phyloP scores from a whole-genome alignment of 495 filamentous ascomycete genomes.

The Talaromyces trachyspermus region DNA sequence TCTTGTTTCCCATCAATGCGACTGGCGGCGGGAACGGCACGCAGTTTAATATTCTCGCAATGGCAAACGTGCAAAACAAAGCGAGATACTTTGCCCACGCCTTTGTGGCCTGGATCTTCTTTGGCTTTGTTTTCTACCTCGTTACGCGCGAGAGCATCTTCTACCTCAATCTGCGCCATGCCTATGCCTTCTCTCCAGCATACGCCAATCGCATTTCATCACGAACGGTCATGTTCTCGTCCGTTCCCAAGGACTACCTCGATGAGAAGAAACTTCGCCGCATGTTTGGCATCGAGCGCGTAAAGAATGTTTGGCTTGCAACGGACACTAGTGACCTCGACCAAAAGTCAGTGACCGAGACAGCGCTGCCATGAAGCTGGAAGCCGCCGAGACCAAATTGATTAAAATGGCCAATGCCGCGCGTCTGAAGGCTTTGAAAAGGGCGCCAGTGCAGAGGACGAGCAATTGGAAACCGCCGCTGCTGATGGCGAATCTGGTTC shows the following conservation, averaged over 20 bases:
- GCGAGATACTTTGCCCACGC: constrained; percentile 72
- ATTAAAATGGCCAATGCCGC: constrained; percentile 74
- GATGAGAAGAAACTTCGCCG: constrained; percentile 63
- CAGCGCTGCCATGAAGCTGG: constrained; percentile 74
- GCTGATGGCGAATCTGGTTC: constrained; percentile 60
- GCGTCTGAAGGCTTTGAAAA: constrained; percentile 71
- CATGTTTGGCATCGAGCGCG: constrained; percentile 66
- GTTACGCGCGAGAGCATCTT: constrained; percentile 88
- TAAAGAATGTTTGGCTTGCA: constrained; percentile 81
- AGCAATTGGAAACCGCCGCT: constrained; percentile 26
- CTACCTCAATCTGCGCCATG: constrained; percentile 94
- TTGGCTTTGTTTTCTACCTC: constrained; percentile 80
- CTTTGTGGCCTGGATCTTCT: constrained; percentile 67
- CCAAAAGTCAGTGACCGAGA: constrained; percentile 81
- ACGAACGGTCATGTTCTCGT: constrained; percentile 85
- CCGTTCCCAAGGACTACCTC: constrained; percentile 70
- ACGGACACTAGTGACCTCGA: constrained; percentile 75
- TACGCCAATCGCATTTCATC: constrained; percentile 89
- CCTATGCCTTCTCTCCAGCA: constrained; percentile 80
- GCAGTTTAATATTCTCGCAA: constrained; percentile 73
- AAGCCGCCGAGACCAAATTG: constrained; percentile 82
- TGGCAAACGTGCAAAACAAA: constrained; percentile 57
- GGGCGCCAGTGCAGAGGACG: constrained; percentile 40
- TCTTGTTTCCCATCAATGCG: constrained; percentile 79
- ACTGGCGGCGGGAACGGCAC: constrained; percentile 54